Evolutionary conservation across 768 basidiomycete genomes (phyloP), one percentile per base, ranked within the genome.

Genomic region (Megacollybia marginata): DNA sequence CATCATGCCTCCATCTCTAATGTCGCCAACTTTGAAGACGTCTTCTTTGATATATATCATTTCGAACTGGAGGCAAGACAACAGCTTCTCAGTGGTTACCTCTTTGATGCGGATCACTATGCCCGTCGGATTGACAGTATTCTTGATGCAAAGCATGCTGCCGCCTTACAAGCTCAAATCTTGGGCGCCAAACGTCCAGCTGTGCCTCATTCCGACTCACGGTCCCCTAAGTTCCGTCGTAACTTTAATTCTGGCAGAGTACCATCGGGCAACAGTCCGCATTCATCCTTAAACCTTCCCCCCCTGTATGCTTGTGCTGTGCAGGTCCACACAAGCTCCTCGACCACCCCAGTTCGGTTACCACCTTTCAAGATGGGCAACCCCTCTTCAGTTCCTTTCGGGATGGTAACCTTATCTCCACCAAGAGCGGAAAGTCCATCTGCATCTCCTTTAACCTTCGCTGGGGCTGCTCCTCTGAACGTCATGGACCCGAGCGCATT

Each of bases 231-330:
- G 35, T 36, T 16, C 10, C 35, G 10, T 36, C 10, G 35, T 36
- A 10, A 10, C 35, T 10, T 16, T 10, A 36, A 36, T 10, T 10
- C 35, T 36, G 10, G 10, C 35, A 36, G 35, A 36, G 10, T 10
- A 10, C 16, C 35, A 16, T 36, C 10, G 10, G 35, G 16, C 35
- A 36, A 16, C 35, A 10, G 10, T 36, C 35, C 35, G 16, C 10
- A 36, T 16, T 36, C 35, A 10, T 16, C 35, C 16, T 36, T 47
- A 7, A 16, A 10, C 11, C 12, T 47, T 11, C 19, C 16, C 10
- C 46, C 46, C 10, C 46, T 11, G 32, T 42, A 48, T 66, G 64
- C 55, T 35, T 61, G 19, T 32, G 55, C 20, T 64, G 63, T 45
- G 56, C 45, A 33, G 46, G 56, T 19, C 49, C 51, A 0, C 65